phyloP scores from a whole-genome alignment of 1,284 basidiomycete genomes.

The Coniferiporia weirii region DNA sequence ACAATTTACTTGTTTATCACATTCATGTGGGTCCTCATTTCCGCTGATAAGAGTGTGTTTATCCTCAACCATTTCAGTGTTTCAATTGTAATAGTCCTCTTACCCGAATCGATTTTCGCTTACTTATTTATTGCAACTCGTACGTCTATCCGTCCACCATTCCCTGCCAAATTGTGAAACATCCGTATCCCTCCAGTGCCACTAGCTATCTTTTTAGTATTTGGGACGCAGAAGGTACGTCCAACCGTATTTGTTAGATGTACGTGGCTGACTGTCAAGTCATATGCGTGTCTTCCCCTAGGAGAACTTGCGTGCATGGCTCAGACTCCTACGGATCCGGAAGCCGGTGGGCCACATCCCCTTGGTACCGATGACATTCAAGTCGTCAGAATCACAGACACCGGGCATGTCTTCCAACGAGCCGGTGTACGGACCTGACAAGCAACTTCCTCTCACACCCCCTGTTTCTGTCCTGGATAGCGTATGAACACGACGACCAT shows the following conservation, averaged over 20 bases:
- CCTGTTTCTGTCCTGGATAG: neutral
- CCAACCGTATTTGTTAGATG: neutral
- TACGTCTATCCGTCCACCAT: neutral
- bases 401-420: neutral
- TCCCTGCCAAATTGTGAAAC: neutral
- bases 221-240: slow-evolving; percentile 16
- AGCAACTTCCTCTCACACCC: neutral
- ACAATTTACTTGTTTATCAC: slow-evolving; percentile 9
- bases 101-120: slow-evolving; percentile 5
- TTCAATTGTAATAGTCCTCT: slow-evolving; percentile 6
- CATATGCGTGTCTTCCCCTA: neutral
- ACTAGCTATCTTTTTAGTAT: slow-evolving; percentile 14
- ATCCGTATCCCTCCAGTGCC: slow-evolving; percentile 8
- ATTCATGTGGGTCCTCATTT: slow-evolving; percentile 11
- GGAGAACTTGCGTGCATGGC: slow-evolving; percentile 16
- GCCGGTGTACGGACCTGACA: neutral
- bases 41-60: neutral
- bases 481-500: too few species aligned
- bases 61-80: neutral
- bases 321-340: neutral
- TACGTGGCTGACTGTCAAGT: neutral
- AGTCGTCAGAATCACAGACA: neutral
- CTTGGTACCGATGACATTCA: slow-evolving; percentile 7
- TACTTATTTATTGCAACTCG: slow-evolving; percentile 15
- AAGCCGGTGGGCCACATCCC: neutral